Evolutionary conservation across 2,329 filamentous ascomycete species (phyloP).

Genomic region (Claviceps quebecensis): DNA sequence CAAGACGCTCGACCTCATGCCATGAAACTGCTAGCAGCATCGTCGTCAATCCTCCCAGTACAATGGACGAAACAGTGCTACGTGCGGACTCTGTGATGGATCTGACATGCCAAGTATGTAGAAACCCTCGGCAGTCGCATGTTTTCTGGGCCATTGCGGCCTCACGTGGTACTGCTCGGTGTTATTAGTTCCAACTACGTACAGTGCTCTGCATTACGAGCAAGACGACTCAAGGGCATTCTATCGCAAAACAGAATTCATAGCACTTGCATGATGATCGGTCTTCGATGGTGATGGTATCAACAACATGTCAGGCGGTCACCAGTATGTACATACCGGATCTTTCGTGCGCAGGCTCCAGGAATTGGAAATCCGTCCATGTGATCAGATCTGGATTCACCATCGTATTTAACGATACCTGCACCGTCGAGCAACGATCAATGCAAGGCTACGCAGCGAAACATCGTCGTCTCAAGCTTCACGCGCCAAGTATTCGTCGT

Average conservation of each 20-base stretch:
- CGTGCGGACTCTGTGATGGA: neutral
- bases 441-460: neutral
- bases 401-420: no score
- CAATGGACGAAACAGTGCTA: neutral
- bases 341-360: no score
- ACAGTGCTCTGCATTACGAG: neutral
- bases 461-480: neutral
- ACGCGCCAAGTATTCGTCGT: neutral
- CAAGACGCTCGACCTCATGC: neutral
- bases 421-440: neutral
- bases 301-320: neutral
- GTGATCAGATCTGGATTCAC: no score
- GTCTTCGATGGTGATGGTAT: neutral
- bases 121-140: neutral
- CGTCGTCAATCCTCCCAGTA: neutral
- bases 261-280: no score
- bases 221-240: neutral
- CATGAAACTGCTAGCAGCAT: neutral
- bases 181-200: no score
- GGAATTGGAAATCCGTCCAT: no score
- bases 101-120: neutral
- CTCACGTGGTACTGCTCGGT: neutral
- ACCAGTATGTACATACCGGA: no score
- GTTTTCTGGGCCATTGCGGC: neutral
- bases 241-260: neutral